Conservation (phyloP, 108 stramenopile genomes). For the Discostella stelligeroides region DNA sequence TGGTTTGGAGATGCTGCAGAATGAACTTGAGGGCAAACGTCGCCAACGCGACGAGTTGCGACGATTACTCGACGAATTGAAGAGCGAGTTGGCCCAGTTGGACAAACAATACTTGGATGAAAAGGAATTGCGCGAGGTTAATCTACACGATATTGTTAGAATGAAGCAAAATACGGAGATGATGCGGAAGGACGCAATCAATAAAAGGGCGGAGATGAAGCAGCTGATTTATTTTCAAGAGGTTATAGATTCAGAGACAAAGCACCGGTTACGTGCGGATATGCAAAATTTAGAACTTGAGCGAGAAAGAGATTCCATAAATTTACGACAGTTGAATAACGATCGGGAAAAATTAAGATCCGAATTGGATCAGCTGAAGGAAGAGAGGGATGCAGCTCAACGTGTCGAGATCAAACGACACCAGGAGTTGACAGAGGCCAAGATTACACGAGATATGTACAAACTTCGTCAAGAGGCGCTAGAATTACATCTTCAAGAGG, state of each 20-base stretch:
- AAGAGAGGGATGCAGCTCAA: slow-evolving; percentile 11
- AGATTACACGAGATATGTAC: slow-evolving; percentile 30
- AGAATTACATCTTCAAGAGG: slow-evolving; percentile 14
- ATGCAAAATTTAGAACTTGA: slow-evolving; percentile 30
- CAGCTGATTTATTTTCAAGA: slow-evolving; percentile 22
- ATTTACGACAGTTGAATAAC: slow-evolving; percentile 4
- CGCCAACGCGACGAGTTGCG: slow-evolving; percentile 11
- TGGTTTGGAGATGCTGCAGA: slow-evolving; percentile 5
- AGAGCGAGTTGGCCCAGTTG: slow-evolving; percentile 3
- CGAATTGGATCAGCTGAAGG: slow-evolving; percentile 2
- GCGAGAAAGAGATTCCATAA: slow-evolving; percentile 13
- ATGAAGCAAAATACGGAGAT: slow-evolving; percentile 9
- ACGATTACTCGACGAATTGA: neutral
- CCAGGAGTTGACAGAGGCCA: slow-evolving; percentile 16
- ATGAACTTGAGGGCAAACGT: slow-evolving; percentile 3
- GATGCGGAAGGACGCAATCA: slow-evolving; percentile 7
- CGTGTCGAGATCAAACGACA: neutral
- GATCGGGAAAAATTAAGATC: slow-evolving; percentile 17
- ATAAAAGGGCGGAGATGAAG: slow-evolving; percentile 17
- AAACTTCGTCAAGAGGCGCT: slow-evolving; percentile 17
- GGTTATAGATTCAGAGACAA: slow-evolving; percentile 20
- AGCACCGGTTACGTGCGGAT: slow-evolving; percentile 20
- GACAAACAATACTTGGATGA: slow-evolving; percentile 19
- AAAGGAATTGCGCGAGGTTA: slow-evolving; percentile 11
- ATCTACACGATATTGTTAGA: slow-evolving; percentile 19